Base-by-base conservation (phyloP, 2,329 filamentous ascomycete species). In the Neophaeococcomyces mojaviensis region DNA sequence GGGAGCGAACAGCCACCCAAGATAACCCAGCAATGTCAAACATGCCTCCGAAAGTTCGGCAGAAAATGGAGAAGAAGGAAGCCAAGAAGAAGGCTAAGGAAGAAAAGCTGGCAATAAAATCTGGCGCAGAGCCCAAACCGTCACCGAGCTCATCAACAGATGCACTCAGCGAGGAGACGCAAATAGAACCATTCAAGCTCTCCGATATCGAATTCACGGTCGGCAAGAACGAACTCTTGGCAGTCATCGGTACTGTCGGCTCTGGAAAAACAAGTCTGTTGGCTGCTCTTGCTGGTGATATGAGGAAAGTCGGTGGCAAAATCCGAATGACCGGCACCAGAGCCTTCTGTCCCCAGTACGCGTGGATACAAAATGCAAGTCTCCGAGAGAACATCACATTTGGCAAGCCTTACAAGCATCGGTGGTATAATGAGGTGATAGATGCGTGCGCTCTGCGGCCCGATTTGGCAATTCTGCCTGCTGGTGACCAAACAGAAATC, bases 361-460 rank as follows among this genome's bases (percentile, higher is more conserved):
- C 92, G 0, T 98, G 92, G 92, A 95, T 98, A 39, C 90, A 97
- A 61, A 97, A 97, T 59, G 76, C 88, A 0, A 86, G 84, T 1
- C 77, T 97, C 3, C 81, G 80, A 51, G 80, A 95, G 28, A 98
- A 98, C 59, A 94, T 98, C 49, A 67, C 88, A 0, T 97, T 97
- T 59, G 90, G 90, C 9, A 90, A 88, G 44, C 77, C 80, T 0
- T 78, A 84, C 67, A 74, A 94, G 43, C 74, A 74, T 48, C 68
- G 70, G 2, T 95, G 90, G 89, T 94, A 95, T 59, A 76, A 83
- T 36, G 68, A 84, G 42, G 88, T 95, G n/a, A 74, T 95, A 26
- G 77, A 84, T 61, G 87, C 88, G 8, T 97, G 90, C 63, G 88
- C 90, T 1, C 71, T 97, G 8, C 74, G 84, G 43, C 79, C 85